Evolutionary conservation across 352 stramenopile genomes (phyloP).

Genomic region (Blastocystis hominis): DNA sequence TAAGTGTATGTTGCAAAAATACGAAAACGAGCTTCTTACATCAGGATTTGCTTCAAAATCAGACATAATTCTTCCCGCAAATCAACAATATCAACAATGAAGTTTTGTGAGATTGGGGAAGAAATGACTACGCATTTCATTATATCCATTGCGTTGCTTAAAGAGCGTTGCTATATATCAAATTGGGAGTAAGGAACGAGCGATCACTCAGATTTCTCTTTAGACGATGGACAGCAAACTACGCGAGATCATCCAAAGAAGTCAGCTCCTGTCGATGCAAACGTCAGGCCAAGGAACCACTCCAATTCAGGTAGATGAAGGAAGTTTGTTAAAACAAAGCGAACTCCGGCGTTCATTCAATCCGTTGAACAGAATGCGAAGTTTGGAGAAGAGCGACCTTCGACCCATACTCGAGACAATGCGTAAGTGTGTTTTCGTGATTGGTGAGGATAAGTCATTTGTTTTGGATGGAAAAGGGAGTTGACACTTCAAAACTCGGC

Average conservation of each 20-base stretch:
- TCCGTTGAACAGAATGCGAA: slow-evolving; percentile 13
- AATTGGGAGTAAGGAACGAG: not conserved
- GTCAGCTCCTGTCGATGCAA: not conserved
- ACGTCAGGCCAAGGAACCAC: not conserved
- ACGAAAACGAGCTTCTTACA: too few species aligned
- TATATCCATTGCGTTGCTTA: too few species aligned
- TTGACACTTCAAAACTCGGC: not conserved
- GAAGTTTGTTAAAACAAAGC: not conserved
- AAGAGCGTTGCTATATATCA: too few species aligned
- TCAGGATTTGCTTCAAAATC: too few species aligned
- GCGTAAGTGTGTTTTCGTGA: not conserved
- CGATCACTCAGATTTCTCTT: not conserved
- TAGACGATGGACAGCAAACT: slow-evolving; percentile 12
- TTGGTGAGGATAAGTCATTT: not conserved
- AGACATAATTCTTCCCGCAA: too few species aligned
- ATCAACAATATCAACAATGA: too few species aligned
- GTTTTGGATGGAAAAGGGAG: slow-evolving; percentile 47
- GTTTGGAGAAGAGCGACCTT: slow-evolving; percentile 18
- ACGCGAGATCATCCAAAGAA: not conserved
- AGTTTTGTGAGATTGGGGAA: too few species aligned
- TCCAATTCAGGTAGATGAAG: not conserved
- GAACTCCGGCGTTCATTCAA: not conserved
- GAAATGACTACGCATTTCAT: too few species aligned
- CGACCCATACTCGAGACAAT: not conserved
- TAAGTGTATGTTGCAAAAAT: too few species aligned